phyloP scores from a whole-genome alignment of 2,329 filamentous ascomycete species.

The Dothidotthia symphoricarpi region DNA sequence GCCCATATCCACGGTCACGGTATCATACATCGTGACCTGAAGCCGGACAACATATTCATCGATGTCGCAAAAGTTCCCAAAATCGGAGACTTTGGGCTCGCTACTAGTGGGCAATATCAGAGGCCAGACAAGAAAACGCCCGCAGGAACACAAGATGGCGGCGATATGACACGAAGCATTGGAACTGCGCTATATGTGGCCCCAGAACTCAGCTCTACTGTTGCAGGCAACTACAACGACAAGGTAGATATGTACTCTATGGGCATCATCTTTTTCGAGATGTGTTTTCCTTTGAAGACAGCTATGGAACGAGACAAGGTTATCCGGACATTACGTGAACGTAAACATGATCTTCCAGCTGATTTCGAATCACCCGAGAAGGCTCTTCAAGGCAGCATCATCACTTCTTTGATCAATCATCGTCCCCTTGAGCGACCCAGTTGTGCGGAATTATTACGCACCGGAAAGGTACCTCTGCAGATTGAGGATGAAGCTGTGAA shows the following conservation, averaged over 20 bases:
- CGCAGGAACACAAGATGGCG: conserved; percentile 38
- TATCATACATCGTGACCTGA: conserved; percentile 93
- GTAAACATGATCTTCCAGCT: conserved; percentile 65
- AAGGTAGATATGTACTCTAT: conserved; percentile 99
- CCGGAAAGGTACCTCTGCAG: conserved; percentile 82
- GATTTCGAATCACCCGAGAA: conserved; percentile 72
- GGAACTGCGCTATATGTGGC: conserved; percentile 89
- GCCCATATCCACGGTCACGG: conserved; percentile 85
- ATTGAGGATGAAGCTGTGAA: conserved; percentile 91
- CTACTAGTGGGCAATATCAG: conserved; percentile 79
- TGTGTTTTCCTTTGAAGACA: conserved; percentile 68
- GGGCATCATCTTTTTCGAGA: conserved; percentile 97
- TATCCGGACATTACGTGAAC: conserved; percentile 66
- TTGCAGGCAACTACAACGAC: conserved; percentile 76
- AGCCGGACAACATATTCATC: conserved; percentile 97
- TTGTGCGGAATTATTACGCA: conserved; percentile 76
- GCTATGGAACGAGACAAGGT: conserved; percentile 64
- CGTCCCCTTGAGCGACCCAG: conserved; percentile 79
- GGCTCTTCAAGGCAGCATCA: conserved; percentile 69
- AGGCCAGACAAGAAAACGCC: conserved; percentile 53
- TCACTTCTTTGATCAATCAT: conserved; percentile 76
- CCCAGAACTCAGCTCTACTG: conserved; percentile 78
- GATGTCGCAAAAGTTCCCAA: conserved; percentile 86
- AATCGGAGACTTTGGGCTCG: conserved; percentile 94
- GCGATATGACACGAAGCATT: conserved; percentile 68